Evolutionary conservation across 2,329 filamentous ascomycete genomes (phyloP).

Genomic region (Penicillium sp.): DNA sequence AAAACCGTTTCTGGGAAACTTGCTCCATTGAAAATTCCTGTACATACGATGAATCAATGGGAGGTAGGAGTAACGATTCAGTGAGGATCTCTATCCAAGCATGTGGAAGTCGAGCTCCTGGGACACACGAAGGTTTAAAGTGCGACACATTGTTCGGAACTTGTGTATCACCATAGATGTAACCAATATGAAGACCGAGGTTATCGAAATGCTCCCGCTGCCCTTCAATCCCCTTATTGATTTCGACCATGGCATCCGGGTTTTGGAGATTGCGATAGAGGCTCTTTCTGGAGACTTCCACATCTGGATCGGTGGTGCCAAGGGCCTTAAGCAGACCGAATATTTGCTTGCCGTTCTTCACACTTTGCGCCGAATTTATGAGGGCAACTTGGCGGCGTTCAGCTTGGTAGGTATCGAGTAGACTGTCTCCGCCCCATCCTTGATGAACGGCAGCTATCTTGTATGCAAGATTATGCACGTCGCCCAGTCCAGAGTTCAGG

Average conservation of each 20-base stretch:
- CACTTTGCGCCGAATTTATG: constrained; percentile 47
- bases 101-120: constrained; percentile 35
- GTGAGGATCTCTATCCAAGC: constrained; percentile 4
- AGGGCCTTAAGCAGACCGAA: constrained; percentile 47
- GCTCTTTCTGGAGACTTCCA: constrained; percentile 32
- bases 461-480: constrained; percentile 55
- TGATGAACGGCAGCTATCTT: constrained; percentile 46
- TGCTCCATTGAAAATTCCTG: constrained; percentile 1
- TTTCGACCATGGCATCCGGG: constrained; percentile 16
- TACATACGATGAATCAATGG: constrained; percentile 9
- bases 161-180: constrained; percentile 43
- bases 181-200: constrained; percentile 47
- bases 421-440: constrained; percentile 25
- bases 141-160: constrained; percentile 43
- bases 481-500: constrained; percentile 58
- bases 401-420: constrained; percentile 43
- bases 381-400: constrained; percentile 47
- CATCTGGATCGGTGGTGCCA: constrained; percentile 35
- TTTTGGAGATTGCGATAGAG: constrained; percentile 36
- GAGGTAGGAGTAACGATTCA: background rate
- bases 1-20: constrained; percentile 3
- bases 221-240: constrained; percentile 33
- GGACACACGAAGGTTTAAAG: constrained; percentile 41
- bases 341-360: constrained; percentile 51
- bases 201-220: constrained; percentile 52